These are phyloP conservation scores for Candida nanaspora DNA, from an alignment of 805 yeast species.

Conservation along the genomic window DNA sequence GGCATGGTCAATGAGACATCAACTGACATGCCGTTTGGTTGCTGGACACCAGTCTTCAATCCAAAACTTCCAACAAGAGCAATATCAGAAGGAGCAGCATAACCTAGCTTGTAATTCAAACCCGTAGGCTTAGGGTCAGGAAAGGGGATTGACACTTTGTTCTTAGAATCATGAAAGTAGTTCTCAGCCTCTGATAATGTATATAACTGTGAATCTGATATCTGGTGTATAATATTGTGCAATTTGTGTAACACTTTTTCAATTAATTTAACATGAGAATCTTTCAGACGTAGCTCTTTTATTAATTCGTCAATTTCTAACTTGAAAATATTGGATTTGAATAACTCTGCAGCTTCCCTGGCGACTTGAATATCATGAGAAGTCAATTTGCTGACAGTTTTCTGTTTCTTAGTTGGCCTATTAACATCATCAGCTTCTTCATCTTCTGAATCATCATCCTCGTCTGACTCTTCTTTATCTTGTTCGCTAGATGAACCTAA, in stretches of 20 bases:
- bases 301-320: slow-evolving; percentile 88
- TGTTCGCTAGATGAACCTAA: no score
- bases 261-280: slow-evolving; percentile 52
- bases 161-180: slow-evolving; percentile 34
- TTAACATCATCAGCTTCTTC: slow-evolving; percentile 7
- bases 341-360: slow-evolving; percentile 87
- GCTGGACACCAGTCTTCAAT: slow-evolving; percentile 69
- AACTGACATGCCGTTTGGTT: slow-evolving; percentile 53
- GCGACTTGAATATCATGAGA: slow-evolving; percentile 88
- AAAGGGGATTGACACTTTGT: slow-evolving; percentile 66
- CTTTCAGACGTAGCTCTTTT: slow-evolving; percentile 71
- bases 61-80: slow-evolving; percentile 88
- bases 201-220: slow-evolving; percentile 46
- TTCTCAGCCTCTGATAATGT: slow-evolving; percentile 54
- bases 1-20: slow-evolving; percentile 88
- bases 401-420: slow-evolving; percentile 10
- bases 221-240: slow-evolving; percentile 56
- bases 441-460: slow-evolving; percentile 7
- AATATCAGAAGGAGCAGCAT: slow-evolving; percentile 62
- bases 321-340: slow-evolving; percentile 93
- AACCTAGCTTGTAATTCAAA: slow-evolving; percentile 66
- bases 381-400: slow-evolving; percentile 30
- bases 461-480: slow-evolving; percentile 1
- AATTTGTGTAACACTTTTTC: slow-evolving; percentile 73
- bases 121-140: slow-evolving; percentile 80